phyloP scores from a whole-genome alignment of 2,329 filamentous ascomycete genomes.

The Colletotrichum sp. region DNA sequence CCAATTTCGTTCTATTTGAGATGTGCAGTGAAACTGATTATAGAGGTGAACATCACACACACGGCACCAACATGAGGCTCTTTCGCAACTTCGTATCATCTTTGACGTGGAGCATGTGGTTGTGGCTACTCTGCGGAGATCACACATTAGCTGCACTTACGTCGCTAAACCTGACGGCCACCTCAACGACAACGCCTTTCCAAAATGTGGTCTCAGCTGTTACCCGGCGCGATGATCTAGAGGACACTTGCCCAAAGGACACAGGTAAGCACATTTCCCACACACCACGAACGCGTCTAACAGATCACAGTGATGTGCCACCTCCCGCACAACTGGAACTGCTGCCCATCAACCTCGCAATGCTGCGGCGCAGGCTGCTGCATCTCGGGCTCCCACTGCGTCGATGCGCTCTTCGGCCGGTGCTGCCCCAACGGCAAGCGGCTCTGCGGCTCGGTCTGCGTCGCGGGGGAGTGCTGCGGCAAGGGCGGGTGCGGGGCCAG shows the following conservation, averaged over 20 bases:
- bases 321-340: conserved; percentile 18
- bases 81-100: background rate
- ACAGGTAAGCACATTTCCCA: background rate
- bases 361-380: conserved; percentile 18
- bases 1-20: background rate
- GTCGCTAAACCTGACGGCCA: background rate
- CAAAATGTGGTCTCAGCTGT: background rate
- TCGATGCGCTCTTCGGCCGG: background rate
- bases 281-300: background rate
- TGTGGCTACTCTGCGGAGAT: background rate
- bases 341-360: background rate
- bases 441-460: conserved; percentile 1
- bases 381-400: background rate
- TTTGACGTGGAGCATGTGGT: background rate
- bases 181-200: background rate
- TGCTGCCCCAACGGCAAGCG: conserved; percentile 1
- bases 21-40: background rate
- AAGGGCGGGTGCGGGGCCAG: background rate
- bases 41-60: background rate
- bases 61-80: background rate
- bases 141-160: background rate
- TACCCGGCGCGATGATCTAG: background rate
- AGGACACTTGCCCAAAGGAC: background rate
- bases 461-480: conserved; percentile 5
- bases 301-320: background rate